Base-by-base conservation (phyloP, 2,329 filamentous ascomycete species). In the Emmonsiellopsis sp. region DNA sequence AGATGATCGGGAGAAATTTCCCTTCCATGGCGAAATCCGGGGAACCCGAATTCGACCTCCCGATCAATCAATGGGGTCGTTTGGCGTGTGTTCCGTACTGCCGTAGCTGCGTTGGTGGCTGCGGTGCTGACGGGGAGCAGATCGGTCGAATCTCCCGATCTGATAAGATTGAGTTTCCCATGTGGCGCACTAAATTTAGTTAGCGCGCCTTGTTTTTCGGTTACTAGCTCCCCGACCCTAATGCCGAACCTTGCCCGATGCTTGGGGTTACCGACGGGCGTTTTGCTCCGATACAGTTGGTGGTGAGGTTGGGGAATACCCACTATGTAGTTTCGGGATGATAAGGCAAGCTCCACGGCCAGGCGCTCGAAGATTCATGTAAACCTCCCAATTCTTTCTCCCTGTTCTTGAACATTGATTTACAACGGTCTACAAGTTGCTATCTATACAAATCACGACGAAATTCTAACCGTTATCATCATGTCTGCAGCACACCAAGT, bases 101-200 rank as follows among this genome's bases (percentile, higher is more conserved):
- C 21, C 21, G 21, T 27, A 27, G 5, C 21, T 27, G 5, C 21
- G 21, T 27, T 5, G 21, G 3, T 27, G 21, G 21, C 5, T 27
- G 21, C 21, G 21, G 5, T 27, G 21, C 21, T 27, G 21, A 27
- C 21, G 21, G 21, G 21, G 21, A 27, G 21, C 21, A 39, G 49
- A 52, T 52, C 49, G 49, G 49, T 39, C 11, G 3, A 9, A 13
- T 5, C 21, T 37, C 11, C 49, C 49, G 49, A 52, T 52, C 49
- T 17, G 49, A 52, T 52, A 52, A 52, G 49, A 52, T 52, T 36
- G 21, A 9, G 14, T 46, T 34, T 46, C 14, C 2, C 27, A n/a
- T 7, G 13, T 17, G 21, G 13, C 2, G 27, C 5, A n/a, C 37
- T 42, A 27, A 27, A 27, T 5, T 27, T 27, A 27, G 21, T 27